phyloP scores from a whole-genome alignment of 345 rosid genomes.

The Lagerstroemia speciosa region DNA sequence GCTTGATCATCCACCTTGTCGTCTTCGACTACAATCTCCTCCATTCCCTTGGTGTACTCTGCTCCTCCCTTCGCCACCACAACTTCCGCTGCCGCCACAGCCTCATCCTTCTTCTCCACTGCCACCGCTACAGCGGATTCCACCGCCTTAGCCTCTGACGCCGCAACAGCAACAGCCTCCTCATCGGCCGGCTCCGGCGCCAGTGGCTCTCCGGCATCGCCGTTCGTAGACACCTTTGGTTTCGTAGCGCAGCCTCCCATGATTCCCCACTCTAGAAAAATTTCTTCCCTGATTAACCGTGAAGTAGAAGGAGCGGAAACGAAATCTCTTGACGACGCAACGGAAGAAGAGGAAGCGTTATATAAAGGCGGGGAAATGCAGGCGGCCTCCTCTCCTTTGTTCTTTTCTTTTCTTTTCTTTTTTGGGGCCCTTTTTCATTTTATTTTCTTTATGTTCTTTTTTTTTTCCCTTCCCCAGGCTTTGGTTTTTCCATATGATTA shows the following conservation, averaged over 20 bases:
- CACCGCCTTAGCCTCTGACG: conserved; percentile 1
- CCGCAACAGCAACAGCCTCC: background rate
- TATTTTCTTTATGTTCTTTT: too few species aligned
- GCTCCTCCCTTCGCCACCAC: background rate
- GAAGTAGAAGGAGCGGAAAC: too few species aligned
- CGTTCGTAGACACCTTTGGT: conserved; percentile 7
- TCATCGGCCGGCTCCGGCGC: background rate
- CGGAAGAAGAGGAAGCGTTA: too few species aligned
- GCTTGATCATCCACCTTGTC: background rate
- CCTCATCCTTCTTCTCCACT: background rate
- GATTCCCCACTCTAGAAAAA: too few species aligned
- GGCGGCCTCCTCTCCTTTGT: too few species aligned
- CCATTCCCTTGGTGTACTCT: background rate
- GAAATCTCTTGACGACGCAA: too few species aligned
- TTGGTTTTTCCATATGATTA: too few species aligned
- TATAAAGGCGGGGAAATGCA: too few species aligned
- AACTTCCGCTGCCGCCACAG: background rate
- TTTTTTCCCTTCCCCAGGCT: too few species aligned
- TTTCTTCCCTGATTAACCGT: too few species aligned
- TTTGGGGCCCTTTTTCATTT: too few species aligned
- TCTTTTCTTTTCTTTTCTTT: too few species aligned
- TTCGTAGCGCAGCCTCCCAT: conserved; percentile 14
- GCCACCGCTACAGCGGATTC: background rate
- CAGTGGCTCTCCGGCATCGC: background rate
- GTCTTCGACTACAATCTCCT: conserved; percentile 5